Evolutionary conservation across 768 basidiomycete species (phyloP).

Genomic region (Amanita phalloides): DNA sequence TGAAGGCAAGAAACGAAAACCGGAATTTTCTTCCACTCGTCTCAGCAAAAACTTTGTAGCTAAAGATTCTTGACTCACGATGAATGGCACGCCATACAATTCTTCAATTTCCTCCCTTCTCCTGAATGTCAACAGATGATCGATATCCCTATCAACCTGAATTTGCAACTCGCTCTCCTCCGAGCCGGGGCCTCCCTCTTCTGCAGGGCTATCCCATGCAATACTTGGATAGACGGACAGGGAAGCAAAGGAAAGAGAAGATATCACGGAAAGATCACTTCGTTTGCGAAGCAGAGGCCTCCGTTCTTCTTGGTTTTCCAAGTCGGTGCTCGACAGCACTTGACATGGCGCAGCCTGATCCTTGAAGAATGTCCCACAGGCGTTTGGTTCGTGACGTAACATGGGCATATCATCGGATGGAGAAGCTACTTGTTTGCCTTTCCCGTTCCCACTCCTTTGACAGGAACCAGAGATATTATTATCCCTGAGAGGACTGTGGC

Average conservation of each 20-base stretch:
- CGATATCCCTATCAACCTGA: conserved; percentile 57
- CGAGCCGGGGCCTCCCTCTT: background rate
- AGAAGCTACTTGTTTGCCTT: conserved; percentile 3
- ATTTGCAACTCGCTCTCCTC: conserved; percentile 10
- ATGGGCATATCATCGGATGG: background rate
- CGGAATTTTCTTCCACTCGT: conserved; percentile 51
- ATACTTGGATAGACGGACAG: conserved; percentile 1
- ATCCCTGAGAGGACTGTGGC: background rate
- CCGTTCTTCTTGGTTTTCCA: background rate
- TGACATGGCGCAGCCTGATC: background rate
- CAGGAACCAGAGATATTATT: background rate
- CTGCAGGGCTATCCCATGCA: background rate
- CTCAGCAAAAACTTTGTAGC: background rate
- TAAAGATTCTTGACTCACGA: conserved; percentile 37
- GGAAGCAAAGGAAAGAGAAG: conserved; percentile 4
- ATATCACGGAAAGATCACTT: conserved; percentile 1
- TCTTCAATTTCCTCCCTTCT: conserved; percentile 69
- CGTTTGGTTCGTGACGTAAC: background rate
- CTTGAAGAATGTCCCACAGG: background rate
- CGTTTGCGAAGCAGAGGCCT: conserved; percentile 1
- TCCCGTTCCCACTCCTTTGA: background rate
- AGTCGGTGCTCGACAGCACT: background rate
- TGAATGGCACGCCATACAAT: conserved; percentile 69
- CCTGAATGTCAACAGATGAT: conserved; percentile 51
- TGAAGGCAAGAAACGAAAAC: conserved; percentile 72